phyloP scores from a whole-genome alignment of 345 rosid species.

The Boechera divaricarpa region DNA sequence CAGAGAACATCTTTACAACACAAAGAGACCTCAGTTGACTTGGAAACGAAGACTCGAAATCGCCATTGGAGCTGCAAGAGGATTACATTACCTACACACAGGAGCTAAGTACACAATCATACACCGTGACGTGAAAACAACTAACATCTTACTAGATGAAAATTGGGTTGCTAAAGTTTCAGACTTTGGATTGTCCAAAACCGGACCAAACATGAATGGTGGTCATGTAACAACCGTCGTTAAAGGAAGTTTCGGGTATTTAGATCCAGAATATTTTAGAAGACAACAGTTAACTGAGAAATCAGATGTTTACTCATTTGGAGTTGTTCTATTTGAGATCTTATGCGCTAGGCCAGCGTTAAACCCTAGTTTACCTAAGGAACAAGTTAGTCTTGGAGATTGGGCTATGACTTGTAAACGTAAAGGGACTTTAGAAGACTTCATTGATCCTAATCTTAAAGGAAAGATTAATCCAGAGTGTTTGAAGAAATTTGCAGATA shows the following conservation, averaged over 20 bases:
- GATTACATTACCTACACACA: conserved; percentile 90
- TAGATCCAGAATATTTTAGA: conserved; percentile 87
- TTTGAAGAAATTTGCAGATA: conserved; percentile 66
- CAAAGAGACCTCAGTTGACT: conserved; percentile 55
- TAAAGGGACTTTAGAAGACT: conserved; percentile 61
- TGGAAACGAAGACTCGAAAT: conserved; percentile 81
- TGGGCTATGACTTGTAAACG: conserved; percentile 71
- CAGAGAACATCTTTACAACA: conserved; percentile 74
- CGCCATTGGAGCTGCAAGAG: conserved; percentile 87
- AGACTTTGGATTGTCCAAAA: conserved; percentile 84
- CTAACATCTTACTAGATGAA: conserved; percentile 86
- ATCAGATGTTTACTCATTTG: conserved; percentile 89
- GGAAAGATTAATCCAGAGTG: conserved; percentile 61
- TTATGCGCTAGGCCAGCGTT: conserved; percentile 79
- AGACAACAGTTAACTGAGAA: conserved; percentile 88
- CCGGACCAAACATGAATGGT: conserved; percentile 76
- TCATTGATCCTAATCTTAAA: conserved; percentile 65
- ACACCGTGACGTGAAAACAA: conserved; percentile 93
- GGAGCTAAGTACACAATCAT: conserved; percentile 92
- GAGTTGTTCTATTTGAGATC: conserved; percentile 82
- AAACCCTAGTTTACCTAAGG: conserved; percentile 69
- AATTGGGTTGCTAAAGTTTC: conserved; percentile 92
- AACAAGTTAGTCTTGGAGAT: conserved; percentile 87
- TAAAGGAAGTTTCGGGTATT: conserved; percentile 88
- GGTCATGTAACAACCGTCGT: conserved; percentile 90